Evolutionary conservation across 208 protist genomes (phyloP), one percentile per base, ranked within the genome.

Genomic region (Trypanosoma theileri): DNA sequence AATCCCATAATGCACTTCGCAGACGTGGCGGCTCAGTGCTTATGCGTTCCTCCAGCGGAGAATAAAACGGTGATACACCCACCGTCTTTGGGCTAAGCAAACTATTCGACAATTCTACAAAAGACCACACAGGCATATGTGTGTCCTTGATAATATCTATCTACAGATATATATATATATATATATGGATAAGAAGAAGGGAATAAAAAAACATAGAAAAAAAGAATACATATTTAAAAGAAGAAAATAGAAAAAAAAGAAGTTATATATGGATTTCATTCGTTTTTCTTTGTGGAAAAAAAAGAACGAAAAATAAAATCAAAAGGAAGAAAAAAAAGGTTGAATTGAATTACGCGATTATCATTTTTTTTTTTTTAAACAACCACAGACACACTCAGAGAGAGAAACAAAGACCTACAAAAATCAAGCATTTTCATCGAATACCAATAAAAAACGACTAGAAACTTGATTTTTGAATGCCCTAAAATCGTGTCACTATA

Each of bases 21-120:
- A 92, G 46, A 2, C 44, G 35, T 9, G 87, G 87, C 3, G 81
- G 52, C 0, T 71, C 66, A 0, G 50, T 77, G 65, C 70, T 75
- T 1, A 78, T 61, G 4, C 87, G 80, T 28, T 78, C 58, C 46
- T 82, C 75, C 14, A 46, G 48, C 9, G 80, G 44, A 9, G 44
- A 69, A 50, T 80, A 73, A 55, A 94, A 96, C 0, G 91, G 91
- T 2, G 68, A 85, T 3, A 79, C 66, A 3, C 88, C 86, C 0
- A 94, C 69, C 22, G 84, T 58, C 56, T 93, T 92, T 2, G 91
- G 88, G 66, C 75, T 91, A 42, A 92, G 59, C 17, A 91, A 64
- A 46, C 79, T 93, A 51, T 56, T 93, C 3, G 84, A 93, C 21
- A 94, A 76, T 53, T 88, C 84, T 59, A 93, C 82, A 46, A 92